Evolutionary conservation across 805 yeast genomes (phyloP), one percentile per base, ranked within the genome.

Genomic region (Myxozyma geophila): DNA sequence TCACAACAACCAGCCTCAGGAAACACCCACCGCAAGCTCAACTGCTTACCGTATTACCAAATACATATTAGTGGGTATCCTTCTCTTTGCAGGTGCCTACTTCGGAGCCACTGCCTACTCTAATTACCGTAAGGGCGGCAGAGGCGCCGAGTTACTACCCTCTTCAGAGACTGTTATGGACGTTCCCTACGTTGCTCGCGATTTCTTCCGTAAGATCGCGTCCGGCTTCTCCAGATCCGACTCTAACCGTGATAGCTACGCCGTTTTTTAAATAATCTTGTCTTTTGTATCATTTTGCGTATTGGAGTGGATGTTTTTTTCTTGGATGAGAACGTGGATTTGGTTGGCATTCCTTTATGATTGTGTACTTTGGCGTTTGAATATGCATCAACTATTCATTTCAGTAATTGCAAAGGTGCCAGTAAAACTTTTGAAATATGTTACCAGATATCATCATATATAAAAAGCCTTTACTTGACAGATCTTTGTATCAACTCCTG

Each of bases 171-270:
- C 78, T 66, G 81, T 89, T 74, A 86, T 86, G 69, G 92, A 89
- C 62, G 85, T 90, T n/a, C 72, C 72, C 4, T 70, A 77, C 62
- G 69, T 75, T 28, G 63, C 70, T 35, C 63, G 69, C 9, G 72
- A 70, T 51, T 67, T 70, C 50, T 63, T 83, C 50, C 81, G 79
- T 67, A 97, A 92, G 76, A 81, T 92, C 3, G 78, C 85, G 48
- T 83, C 83, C 56, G 90, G 92, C 40, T 80, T 87, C 58, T 87
- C 92, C 7, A 77, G 81, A 61, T 77, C 81, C 59, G 62, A 74
- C 33, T 78, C 83, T 52, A 79, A 80, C 70, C 83, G 97, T 74
- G 96, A 96, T 35, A 98, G 97, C 19, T 93, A 95, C 75, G 87
- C 96, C 73, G 98, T 98, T 41, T 96, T 95, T 10, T 92, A 80